These are phyloP conservation scores for Parachlorella kessleri DNA, from an alignment of 139 green algal species.

Conservation along the genomic window DNA sequence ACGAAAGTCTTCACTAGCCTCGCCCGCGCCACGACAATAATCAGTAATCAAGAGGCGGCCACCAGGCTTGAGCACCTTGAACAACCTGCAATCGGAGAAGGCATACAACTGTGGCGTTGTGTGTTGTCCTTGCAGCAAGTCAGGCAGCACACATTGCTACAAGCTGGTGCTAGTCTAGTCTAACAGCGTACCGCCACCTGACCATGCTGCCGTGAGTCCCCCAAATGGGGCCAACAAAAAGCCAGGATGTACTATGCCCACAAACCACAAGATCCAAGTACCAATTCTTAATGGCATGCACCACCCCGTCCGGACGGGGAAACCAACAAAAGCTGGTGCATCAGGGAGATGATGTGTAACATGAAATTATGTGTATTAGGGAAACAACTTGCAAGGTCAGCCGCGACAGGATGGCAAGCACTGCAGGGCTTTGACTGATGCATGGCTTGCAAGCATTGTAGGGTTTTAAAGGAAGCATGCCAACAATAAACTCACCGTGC, in stretches of 20 bases:
- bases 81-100: slow-evolving; percentile 35
- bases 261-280: background rate
- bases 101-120: background rate
- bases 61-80: slow-evolving; percentile 69
- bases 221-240: background rate
- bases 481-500: slow-evolving; percentile 35
- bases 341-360: too few relatives aligned
- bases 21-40: slow-evolving; percentile 66
- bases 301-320: too few relatives aligned
- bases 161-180: too few relatives aligned
- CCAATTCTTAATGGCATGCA: too few relatives aligned
- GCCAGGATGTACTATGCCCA: background rate
- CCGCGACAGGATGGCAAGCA: too few relatives aligned
- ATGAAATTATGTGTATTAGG: background rate
- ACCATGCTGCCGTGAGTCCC: background rate
- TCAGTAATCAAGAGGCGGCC: slow-evolving; percentile 82
- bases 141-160: background rate
- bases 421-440: too few relatives aligned
- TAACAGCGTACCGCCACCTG: background rate
- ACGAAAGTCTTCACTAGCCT: slow-evolving; percentile 47
- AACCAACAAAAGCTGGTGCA: too few relatives aligned
- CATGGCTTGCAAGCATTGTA: too few relatives aligned
- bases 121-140: background rate
- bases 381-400: background rate
- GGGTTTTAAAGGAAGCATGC: too few relatives aligned